Conservation (phyloP, 495 filamentous ascomycete species). For the Podospora bellae-mahoneyi region DNA sequence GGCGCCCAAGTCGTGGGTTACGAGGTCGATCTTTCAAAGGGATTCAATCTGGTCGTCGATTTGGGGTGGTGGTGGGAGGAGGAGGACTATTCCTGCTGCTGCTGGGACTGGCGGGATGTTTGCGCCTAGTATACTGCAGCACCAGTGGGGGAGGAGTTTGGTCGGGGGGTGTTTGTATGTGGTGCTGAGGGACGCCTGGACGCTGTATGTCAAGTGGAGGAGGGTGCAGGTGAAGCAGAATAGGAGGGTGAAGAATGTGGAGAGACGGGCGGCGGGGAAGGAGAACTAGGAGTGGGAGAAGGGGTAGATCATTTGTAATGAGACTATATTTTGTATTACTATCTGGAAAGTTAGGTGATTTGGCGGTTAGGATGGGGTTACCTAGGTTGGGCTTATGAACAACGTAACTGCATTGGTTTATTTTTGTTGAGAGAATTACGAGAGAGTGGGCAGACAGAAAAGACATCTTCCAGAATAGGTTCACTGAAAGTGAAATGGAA, state of each 20-base stretch:
- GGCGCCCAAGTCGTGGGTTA: conserved; percentile 63
- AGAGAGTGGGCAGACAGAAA: too few species aligned
- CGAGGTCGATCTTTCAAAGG: conserved; percentile 21
- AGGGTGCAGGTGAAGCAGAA: conserved; percentile 64
- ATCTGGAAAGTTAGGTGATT: not conserved
- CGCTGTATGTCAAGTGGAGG: conserved; percentile 72
- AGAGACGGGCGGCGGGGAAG: conserved; percentile 18
- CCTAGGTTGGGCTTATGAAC: not conserved
- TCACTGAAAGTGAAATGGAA: too few species aligned
- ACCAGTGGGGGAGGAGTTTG: conserved; percentile 73
- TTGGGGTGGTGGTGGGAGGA: not conserved
- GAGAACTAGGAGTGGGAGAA: not conserved
- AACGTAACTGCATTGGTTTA: not conserved
- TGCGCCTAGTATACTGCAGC: conserved; percentile 53
- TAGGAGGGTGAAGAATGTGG: conserved; percentile 61
- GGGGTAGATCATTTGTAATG: not conserved
- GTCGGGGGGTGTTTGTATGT: conserved; percentile 78
- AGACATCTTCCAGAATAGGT: too few species aligned
- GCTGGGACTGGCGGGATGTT: conserved; percentile 39
- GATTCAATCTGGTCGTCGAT: not conserved
- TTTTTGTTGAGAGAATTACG: not conserved
- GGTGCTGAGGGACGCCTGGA: conserved; percentile 69
- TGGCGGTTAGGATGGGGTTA: not conserved
- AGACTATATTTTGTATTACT: not conserved
- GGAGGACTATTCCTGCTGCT: conserved; percentile 21